Evolutionary conservation across 192 early-diverging fungal species (phyloP).

Genomic region (Coemansia pectinata): DNA sequence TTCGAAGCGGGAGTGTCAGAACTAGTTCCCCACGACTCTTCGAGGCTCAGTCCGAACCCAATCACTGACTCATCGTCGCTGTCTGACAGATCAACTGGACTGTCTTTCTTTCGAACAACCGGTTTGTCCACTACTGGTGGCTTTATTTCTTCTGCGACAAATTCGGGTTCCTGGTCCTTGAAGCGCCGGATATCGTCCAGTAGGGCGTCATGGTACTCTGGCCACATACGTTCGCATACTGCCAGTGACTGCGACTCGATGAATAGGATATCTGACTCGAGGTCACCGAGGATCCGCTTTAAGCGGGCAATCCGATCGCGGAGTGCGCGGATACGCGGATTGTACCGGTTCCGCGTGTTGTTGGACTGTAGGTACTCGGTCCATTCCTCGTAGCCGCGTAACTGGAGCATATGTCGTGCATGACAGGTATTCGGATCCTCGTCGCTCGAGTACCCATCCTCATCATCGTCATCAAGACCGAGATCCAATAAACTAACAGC

Average conservation of each 20-base stretch:
- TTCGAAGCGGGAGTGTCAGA: too few species aligned
- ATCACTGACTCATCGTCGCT: neutral
- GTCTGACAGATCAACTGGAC: neutral
- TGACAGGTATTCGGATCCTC: slow-evolving; percentile 15
- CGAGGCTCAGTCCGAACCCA: neutral
- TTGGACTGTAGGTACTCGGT: slow-evolving; percentile 2
- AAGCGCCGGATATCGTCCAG: slow-evolving; percentile 14
- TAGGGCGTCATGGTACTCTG: slow-evolving; percentile 19
- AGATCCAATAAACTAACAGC: neutral
- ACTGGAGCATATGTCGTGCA: slow-evolving; percentile 8
- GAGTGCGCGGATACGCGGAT: neutral
- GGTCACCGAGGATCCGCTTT: neutral
- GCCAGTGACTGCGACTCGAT: neutral
- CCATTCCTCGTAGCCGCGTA: slow-evolving; percentile 15
- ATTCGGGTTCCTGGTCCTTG: neutral
- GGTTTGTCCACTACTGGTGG: neutral
- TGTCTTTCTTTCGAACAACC: neutral
- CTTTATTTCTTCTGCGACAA: neutral
- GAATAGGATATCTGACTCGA: slow-evolving; percentile 26
- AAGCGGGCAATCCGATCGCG: neutral
- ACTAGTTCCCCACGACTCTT: neutral
- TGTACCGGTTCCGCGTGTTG: slow-evolving; percentile 1
- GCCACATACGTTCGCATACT: slow-evolving; percentile 23
- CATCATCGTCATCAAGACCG: neutral
- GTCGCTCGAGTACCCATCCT: slow-evolving; percentile 16